Conservation (phyloP, 805 yeast species). For the Candida andamanensis region DNA sequence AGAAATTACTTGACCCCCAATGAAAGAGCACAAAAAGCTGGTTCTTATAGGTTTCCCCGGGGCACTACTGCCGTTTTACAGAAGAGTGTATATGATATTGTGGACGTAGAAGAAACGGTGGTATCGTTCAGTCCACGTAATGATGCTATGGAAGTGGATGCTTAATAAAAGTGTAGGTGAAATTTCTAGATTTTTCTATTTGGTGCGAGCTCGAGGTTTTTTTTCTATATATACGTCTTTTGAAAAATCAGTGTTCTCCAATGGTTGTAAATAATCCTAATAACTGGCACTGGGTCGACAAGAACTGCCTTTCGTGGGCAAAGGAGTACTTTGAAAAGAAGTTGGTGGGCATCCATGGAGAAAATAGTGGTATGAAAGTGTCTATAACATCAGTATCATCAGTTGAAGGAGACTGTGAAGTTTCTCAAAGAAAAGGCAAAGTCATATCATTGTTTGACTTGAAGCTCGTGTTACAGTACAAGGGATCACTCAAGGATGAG, state of each 20-base stretch:
- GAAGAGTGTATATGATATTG: slow-evolving; percentile 58
- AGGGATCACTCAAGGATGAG: slow-evolving; percentile 38
- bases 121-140: slow-evolving; percentile 25
- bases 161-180: too few species aligned
- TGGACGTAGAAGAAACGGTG: slow-evolving; percentile 65
- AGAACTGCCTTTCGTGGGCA: slow-evolving; percentile 93
- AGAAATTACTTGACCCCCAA: slow-evolving; percentile 92
- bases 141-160: slow-evolving; percentile 42
- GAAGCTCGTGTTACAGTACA: slow-evolving; percentile 55
- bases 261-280: slow-evolving; percentile 97
- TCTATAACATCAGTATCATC: slow-evolving; percentile 44
- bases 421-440: slow-evolving; percentile 94
- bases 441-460: slow-evolving; percentile 88
- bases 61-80: slow-evolving; percentile 91
- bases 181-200: slow-evolving; percentile 1
- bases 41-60: slow-evolving; percentile 77
- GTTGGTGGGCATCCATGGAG: slow-evolving; percentile 45
- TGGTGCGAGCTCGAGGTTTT: neutral
- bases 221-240: neutral
- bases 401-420: slow-evolving; percentile 95
- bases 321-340: slow-evolving; percentile 64
- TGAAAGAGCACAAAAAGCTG: slow-evolving; percentile 74
- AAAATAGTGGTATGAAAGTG: slow-evolving; percentile 27
- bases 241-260: neutral
- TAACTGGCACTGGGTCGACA: slow-evolving; percentile 99